A percentile compares a stretch with the other conserved stretches of the same genome.
These are phyloP conservation scores for Blepharisma japonicum DNA, from an alignment of 73 alveolate species.

Conservation along the genomic window DNA sequence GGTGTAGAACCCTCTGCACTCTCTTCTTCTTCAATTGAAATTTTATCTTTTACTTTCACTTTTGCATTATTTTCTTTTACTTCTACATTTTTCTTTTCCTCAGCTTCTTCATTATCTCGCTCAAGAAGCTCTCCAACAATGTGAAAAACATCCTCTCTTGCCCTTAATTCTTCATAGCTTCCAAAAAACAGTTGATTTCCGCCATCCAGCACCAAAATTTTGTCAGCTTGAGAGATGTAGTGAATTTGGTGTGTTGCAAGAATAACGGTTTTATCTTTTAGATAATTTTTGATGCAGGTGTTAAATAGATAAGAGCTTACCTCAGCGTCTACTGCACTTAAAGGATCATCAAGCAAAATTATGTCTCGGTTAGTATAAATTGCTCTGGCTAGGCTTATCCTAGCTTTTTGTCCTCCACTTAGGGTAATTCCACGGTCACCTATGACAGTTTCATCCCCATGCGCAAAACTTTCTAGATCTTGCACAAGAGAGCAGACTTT, in stretches of 20 bases:
- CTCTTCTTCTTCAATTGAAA: background rate
- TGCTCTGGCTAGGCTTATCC: constrained; percentile 86
- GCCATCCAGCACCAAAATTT: constrained; percentile 36
- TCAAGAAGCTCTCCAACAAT: background rate
- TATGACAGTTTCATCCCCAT: constrained; percentile 64
- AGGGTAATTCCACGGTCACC: constrained; percentile 81
- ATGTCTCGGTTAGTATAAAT: constrained; percentile 71
- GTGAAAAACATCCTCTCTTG: background rate
- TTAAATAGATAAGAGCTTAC: constrained; percentile 46
- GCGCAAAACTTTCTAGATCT: constrained; percentile 61
- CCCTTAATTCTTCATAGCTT: background rate
- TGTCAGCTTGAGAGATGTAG: constrained; percentile 16
- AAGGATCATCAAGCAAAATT: constrained; percentile 68
- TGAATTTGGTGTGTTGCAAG: constrained; percentile 48
- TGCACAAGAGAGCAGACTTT: constrained; percentile 70
- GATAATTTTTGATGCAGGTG: constrained; percentile 27
- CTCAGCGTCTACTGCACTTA: constrained; percentile 70
- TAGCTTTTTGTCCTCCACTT: constrained; percentile 86
- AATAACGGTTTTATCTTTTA: constrained; percentile 35
- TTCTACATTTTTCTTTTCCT: background rate
- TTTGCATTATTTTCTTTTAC: background rate
- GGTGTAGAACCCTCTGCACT: background rate
- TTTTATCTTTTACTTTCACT: background rate
- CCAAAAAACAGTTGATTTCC: constrained; percentile 31
- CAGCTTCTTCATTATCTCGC: background rate